Evolutionary conservation across 2,329 filamentous ascomycete species (phyloP).

Genomic region (Cercospora sesami): DNA sequence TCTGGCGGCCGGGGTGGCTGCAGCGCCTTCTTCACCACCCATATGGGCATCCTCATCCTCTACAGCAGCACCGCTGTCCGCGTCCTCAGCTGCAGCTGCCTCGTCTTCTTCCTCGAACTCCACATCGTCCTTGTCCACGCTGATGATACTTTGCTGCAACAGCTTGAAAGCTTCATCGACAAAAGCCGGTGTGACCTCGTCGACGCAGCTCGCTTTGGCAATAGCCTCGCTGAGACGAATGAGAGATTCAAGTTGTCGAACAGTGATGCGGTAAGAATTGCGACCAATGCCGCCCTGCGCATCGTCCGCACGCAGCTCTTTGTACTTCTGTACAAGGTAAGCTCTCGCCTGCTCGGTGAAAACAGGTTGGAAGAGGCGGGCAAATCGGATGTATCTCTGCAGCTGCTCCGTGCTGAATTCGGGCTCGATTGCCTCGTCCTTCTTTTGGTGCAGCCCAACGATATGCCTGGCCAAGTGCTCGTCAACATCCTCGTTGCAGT

Average conservation of each 20-base stretch:
- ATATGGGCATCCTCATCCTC: constrained; percentile 55
- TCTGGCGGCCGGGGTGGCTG: constrained; percentile 40
- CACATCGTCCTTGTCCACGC: constrained; percentile 95
- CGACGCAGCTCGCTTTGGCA: constrained; percentile 93
- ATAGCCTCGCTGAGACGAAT: constrained; percentile 97
- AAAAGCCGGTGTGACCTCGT: constrained; percentile 80
- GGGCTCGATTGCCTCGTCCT: constrained; percentile 86
- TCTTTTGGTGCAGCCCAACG: constrained; percentile 86
- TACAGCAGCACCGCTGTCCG: constrained; percentile 45
- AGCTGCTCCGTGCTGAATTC: constrained; percentile 96
- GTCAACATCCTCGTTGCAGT: constrained; percentile 90
- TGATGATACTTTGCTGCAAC: constrained; percentile 91
- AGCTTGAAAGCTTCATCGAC: constrained; percentile 91
- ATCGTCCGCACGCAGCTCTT: constrained; percentile 89
- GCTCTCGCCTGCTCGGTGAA: constrained; percentile 86
- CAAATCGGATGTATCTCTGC: constrained; percentile 96
- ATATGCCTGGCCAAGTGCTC: constrained; percentile 92
- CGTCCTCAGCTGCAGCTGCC: constrained; percentile 51
- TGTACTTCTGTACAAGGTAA: constrained; percentile 87
- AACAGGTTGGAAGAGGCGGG: constrained; percentile 87
- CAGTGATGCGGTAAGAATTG: constrained; percentile 96
- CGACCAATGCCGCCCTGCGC: constrained; percentile 89
- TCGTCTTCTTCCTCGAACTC: constrained; percentile 79
- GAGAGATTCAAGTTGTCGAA: constrained; percentile 91
- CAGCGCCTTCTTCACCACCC: constrained; percentile 43